These are phyloP conservation scores for Neurospora sp. DNA, from an alignment of 495 filamentous ascomycete species.

Conservation along the genomic window DNA sequence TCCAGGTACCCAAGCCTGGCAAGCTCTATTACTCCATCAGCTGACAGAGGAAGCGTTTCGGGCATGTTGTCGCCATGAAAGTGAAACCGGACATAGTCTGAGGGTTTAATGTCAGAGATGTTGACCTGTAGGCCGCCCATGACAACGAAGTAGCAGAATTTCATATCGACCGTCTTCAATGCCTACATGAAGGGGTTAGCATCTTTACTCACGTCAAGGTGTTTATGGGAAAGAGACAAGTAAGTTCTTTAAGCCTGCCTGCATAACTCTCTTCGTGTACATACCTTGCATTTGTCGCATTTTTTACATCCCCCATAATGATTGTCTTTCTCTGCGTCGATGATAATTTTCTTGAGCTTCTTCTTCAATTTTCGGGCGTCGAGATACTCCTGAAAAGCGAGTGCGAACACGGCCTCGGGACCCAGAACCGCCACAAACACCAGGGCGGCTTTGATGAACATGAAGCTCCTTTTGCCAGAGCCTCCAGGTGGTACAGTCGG, in stretches of 20 bases:
- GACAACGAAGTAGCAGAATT: background rate
- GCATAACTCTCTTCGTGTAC: background rate
- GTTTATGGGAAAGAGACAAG: too few species aligned
- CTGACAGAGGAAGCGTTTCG: background rate
- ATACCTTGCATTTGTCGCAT: background rate
- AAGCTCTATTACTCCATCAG: background rate
- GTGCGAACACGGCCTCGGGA: background rate
- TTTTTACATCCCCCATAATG: rapidly evolving
- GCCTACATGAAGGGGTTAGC: background rate
- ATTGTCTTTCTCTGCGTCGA: background rate
- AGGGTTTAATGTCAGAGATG: background rate
- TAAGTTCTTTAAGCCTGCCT: too few species aligned
- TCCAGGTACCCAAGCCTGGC: background rate
- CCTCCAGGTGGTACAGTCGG: background rate
- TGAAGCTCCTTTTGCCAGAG: background rate
- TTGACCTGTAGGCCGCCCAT: background rate
- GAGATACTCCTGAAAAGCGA: background rate
- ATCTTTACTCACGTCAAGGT: background rate
- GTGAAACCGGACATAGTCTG: background rate
- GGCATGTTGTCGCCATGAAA: background rate
- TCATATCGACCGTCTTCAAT: background rate
- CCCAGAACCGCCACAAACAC: background rate
- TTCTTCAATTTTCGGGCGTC: background rate
- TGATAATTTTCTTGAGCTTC: background rate
- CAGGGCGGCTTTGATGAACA: background rate